These are phyloP conservation scores for Pyrenophora seminiperda DNA, from an alignment of 2,329 filamentous ascomycete genomes.

Conservation along the genomic window DNA sequence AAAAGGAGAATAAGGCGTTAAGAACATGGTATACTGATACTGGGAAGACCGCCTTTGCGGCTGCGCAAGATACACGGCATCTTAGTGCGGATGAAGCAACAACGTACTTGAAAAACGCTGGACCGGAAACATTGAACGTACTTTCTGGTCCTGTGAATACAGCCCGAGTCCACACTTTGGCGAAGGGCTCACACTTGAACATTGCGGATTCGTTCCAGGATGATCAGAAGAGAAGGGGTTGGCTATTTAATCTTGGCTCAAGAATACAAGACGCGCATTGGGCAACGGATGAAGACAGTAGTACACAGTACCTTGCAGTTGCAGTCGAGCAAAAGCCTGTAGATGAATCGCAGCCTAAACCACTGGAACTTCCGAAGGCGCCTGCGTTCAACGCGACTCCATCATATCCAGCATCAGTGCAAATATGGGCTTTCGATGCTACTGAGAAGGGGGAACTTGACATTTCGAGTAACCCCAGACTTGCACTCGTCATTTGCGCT, in stretches of 20 bases:
- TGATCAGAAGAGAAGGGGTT: constrained; percentile 49
- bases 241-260: constrained; percentile 62
- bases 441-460: constrained; percentile 50
- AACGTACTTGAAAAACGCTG: constrained; percentile 51
- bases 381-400: constrained; percentile 59
- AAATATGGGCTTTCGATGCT: constrained; percentile 63
- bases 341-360: constrained; percentile 25
- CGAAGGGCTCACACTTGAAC: constrained; percentile 50
- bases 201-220: constrained; percentile 49
- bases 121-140: constrained; percentile 46
- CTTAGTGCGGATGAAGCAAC: constrained; percentile 48
- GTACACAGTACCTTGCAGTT: constrained; percentile 63
- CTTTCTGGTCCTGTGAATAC: constrained; percentile 57
- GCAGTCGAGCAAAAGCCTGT: constrained; percentile 42
- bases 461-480: constrained; percentile 50
- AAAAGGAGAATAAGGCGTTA: constrained; percentile 53
- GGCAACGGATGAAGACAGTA: constrained; percentile 49
- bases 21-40: constrained; percentile 61
- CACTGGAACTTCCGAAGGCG: constrained; percentile 42
- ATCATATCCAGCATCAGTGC: constrained; percentile 57
- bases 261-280: constrained; percentile 58
- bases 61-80: constrained; percentile 47
- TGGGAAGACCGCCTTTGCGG: constrained; percentile 50
- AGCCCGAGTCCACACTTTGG: constrained; percentile 53
- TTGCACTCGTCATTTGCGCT: constrained; percentile 60